phyloP scores from a whole-genome alignment of 257 asterid species.

The Scutellaria barbata region DNA sequence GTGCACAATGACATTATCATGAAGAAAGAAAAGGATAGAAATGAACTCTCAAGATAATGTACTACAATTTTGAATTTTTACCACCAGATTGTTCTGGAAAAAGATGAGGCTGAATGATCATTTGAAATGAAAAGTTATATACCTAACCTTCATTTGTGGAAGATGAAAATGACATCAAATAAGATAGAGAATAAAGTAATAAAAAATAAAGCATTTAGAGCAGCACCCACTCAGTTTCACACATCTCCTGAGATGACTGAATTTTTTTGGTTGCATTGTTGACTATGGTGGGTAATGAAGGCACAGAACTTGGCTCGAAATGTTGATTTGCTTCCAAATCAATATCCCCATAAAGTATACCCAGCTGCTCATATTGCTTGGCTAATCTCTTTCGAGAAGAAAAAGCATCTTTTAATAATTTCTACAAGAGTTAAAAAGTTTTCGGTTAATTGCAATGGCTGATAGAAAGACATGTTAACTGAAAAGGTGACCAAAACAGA shows the following conservation, averaged over 20 bases:
- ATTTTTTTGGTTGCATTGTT: constrained; percentile 24
- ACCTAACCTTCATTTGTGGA: constrained; percentile 8
- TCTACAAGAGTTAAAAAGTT: constrained; percentile 38
- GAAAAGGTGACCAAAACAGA: too few species aligned
- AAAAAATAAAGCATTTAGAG: constrained; percentile 31
- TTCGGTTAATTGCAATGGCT: not conserved
- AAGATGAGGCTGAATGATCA: too few species aligned
- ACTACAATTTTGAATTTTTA: constrained; percentile 12
- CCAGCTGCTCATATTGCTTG: constrained; percentile 74
- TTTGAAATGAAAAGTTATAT: constrained; percentile 17
- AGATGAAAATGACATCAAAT: not conserved
- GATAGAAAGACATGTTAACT: not conserved
- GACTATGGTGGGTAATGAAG: constrained; percentile 34
- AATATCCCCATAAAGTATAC: constrained; percentile 63
- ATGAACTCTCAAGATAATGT: not conserved
- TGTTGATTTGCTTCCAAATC: constrained; percentile 49
- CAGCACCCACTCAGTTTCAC: constrained; percentile 76
- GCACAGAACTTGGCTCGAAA: constrained; percentile 33
- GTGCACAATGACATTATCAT: constrained; percentile 12
- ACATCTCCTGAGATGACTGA: constrained; percentile 33
- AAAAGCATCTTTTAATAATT: constrained; percentile 62
- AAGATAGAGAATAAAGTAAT: too few species aligned
- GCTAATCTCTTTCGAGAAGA: constrained; percentile 68
- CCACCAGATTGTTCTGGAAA: not conserved
- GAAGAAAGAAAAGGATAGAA: not conserved